These are phyloP conservation scores for Hydrangea macrophylla DNA, from an alignment of 148 eudicot species.

Conservation along the genomic window DNA sequence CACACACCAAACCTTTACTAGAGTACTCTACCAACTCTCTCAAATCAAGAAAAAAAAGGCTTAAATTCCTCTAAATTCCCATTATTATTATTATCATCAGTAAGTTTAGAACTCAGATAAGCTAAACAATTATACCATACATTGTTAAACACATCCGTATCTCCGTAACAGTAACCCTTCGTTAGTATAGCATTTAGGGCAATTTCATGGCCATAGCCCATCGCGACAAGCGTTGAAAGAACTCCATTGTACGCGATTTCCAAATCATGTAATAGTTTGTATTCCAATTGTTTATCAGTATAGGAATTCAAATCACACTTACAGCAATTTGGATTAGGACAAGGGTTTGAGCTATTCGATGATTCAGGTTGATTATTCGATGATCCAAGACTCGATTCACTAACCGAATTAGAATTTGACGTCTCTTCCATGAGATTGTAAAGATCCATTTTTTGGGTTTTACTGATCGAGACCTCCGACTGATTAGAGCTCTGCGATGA, in stretches of 20 bases:
- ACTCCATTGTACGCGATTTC: constrained; percentile 84
- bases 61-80: constrained; percentile 44
- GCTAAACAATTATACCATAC: constrained; percentile 70
- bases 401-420: constrained; percentile 30
- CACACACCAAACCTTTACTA: constrained; percentile 75
- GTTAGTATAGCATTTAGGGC: constrained; percentile 66
- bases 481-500: too few relatives aligned
- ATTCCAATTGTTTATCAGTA: constrained; percentile 92
- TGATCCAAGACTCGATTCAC: constrained; percentile 50
- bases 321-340: constrained; percentile 45
- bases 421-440: constrained; percentile 19
- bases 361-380: constrained; percentile 42
- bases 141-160: constrained; percentile 86
- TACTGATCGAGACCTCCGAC: constrained; percentile 60
- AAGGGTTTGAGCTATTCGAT: constrained; percentile 26
- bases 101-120: constrained; percentile 63
- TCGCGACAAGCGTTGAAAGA: constrained; percentile 53
- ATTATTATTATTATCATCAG: constrained; percentile 33
- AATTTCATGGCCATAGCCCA: constrained; percentile 87
- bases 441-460: constrained; percentile 52
- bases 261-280: constrained; percentile 67
- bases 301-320: constrained; percentile 86
- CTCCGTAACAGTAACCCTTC: constrained; percentile 88
- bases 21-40: constrained; percentile 91
- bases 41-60: constrained; percentile 61